Evolutionary conservation across 2,329 filamentous ascomycete species (phyloP).

Genomic region (Colletotrichum incanum): DNA sequence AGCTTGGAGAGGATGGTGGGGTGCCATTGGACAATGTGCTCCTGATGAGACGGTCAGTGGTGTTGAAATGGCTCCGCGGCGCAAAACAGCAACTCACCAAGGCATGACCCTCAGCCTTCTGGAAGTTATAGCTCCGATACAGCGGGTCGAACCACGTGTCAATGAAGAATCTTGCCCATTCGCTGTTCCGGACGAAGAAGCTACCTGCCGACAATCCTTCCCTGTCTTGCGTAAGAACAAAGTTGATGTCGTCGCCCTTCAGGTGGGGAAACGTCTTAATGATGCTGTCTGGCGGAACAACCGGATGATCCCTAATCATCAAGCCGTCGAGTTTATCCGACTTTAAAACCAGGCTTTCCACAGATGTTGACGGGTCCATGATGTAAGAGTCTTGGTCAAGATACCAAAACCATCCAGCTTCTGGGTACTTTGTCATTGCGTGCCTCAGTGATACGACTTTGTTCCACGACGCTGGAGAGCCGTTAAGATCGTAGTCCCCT

Average conservation of each 20-base stretch:
- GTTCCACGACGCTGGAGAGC: slow-evolving; percentile 77
- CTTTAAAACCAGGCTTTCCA: slow-evolving; percentile 81
- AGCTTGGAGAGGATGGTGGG: slow-evolving; percentile 93
- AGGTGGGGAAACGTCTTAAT: slow-evolving; percentile 94
- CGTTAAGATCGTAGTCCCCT: slow-evolving; percentile 81
- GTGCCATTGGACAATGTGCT: slow-evolving; percentile 96
- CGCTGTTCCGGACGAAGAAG: slow-evolving; percentile 85
- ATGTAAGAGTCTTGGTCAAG: slow-evolving; percentile 89
- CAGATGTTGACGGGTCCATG: slow-evolving; percentile 82
- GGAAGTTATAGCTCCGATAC: slow-evolving; percentile 95
- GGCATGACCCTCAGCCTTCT: slow-evolving; percentile 93
- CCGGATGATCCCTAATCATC: slow-evolving; percentile 88
- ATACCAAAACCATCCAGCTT: slow-evolving; percentile 87
- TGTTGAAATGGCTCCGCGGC: neutral
- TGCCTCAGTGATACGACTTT: slow-evolving; percentile 90
- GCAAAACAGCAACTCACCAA: slow-evolving; percentile 71
- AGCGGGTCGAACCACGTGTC: slow-evolving; percentile 98
- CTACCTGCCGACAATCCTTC: slow-evolving; percentile 84
- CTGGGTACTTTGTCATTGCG: slow-evolving; percentile 84
- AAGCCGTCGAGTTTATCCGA: slow-evolving; percentile 77
- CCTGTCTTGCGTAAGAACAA: slow-evolving; percentile 88
- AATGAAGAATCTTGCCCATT: slow-evolving; percentile 93
- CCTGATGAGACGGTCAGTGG: slow-evolving; percentile 62
- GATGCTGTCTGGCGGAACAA: slow-evolving; percentile 96
- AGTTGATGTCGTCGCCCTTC: slow-evolving; percentile 82